Evolutionary conservation across 1,139 yeast species (phyloP).

Genomic region (Suhomyces chickasaworum): DNA sequence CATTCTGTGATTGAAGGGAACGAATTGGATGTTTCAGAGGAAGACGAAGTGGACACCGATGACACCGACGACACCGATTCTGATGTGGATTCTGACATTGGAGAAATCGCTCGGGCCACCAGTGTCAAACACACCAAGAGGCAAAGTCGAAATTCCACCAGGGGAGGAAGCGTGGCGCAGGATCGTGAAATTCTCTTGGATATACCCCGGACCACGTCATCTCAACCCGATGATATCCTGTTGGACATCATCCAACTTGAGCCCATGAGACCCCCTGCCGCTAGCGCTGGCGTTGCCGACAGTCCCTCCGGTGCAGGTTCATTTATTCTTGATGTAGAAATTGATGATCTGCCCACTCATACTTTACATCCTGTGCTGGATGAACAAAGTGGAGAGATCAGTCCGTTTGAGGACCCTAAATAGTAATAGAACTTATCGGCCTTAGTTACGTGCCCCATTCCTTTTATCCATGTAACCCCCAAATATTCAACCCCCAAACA

Average conservation of each 20-base stretch:
- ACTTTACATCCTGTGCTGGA: conserved; percentile 2
- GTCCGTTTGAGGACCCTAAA: conserved; percentile 40
- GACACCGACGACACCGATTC: conserved; percentile 31
- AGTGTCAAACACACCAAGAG: conserved; percentile 30
- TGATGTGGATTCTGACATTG: conserved; percentile 52
- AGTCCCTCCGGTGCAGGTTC: conserved; percentile 26
- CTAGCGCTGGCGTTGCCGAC: conserved; percentile 1
- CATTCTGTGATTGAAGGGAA: conserved; percentile 19
- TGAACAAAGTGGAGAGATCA: conserved; percentile 23
- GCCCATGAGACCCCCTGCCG: conserved; percentile 9
- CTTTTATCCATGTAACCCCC: no score
- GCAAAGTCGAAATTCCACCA: background rate
- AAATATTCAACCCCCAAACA: no score
- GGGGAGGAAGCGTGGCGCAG: conserved; percentile 6
- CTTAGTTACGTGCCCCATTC: background rate
- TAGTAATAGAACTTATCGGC: background rate
- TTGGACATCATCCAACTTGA: conserved; percentile 13
- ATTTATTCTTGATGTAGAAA: conserved; percentile 40
- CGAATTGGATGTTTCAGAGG: conserved; percentile 6
- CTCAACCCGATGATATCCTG: conserved; percentile 11
- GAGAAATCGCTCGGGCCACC: conserved; percentile 49
- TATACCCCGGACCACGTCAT: conserved; percentile 1
- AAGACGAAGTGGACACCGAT: background rate
- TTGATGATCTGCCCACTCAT: conserved; percentile 23
- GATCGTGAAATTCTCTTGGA: conserved; percentile 21